Evolutionary conservation across 768 basidiomycete species (phyloP).

Genomic region (Xerocomellus chrysenteron): DNA sequence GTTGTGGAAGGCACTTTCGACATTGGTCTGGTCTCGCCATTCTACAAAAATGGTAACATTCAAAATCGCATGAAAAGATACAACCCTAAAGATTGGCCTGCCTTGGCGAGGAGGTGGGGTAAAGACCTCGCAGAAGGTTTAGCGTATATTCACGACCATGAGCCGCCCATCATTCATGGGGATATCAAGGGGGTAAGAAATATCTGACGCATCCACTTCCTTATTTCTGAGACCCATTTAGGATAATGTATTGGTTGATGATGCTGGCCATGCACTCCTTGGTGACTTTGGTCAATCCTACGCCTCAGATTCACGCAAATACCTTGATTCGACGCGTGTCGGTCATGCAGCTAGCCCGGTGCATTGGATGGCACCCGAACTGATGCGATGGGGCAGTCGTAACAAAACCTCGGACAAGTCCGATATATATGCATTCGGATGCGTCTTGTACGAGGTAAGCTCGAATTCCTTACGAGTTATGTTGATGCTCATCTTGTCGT

Average conservation of each 20-base stretch:
- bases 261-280: conserved; percentile 14
- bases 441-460: conserved; percentile 32
- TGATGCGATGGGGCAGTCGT: conserved; percentile 6
- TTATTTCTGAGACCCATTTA: conserved; percentile 5
- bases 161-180: conserved; percentile 38
- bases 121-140: conserved; percentile 22
- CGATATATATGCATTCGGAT: conserved; percentile 30
- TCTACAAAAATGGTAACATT: conserved; percentile 23
- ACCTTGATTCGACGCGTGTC: conserved; percentile 25
- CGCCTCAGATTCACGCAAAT: conserved; percentile 22
- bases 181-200: conserved; percentile 39
- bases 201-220: not conserved
- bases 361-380: conserved; percentile 31
- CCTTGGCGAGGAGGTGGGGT: conserved; percentile 7
- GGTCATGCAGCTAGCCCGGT: conserved; percentile 10
- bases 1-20: not conserved
- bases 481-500: not conserved
- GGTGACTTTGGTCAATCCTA: conserved; percentile 30
- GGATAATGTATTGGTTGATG: conserved; percentile 27
- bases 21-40: conserved; percentile 26
- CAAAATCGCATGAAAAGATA: not conserved
- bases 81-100: not conserved
- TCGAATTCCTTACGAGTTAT: not conserved
- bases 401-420: conserved; percentile 12
- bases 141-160: conserved; percentile 22